Evolutionary conservation across 495 filamentous ascomycete genomes (phyloP), one percentile per base, ranked within the genome.

Genomic region (Evansstolkia leycettana): DNA sequence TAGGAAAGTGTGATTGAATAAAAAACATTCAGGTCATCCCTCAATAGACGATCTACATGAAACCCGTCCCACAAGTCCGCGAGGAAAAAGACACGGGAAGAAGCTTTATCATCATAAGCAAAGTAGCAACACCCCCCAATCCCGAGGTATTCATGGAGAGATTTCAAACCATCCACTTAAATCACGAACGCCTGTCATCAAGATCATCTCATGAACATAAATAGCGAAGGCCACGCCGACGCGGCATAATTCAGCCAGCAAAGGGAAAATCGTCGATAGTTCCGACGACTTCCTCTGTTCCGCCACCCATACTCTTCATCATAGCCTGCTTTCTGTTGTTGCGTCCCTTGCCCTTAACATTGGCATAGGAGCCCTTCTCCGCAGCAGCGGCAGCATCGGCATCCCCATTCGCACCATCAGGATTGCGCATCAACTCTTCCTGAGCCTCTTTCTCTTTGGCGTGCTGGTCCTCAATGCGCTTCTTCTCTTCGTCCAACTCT

Each of bases 401-500:
- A 15, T 61, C 61, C 20, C 51, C 49, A 15, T 39, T 33, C 0
- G 39, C 24, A 7, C 58, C 56, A 24, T 51, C 51, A 0, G 63
- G 61, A 33, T 66, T 67, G 23, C 57, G 68, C 35, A 71, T 47
- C 27, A 70, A 45, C 24, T 70, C 64, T 40, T 75, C 58, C 48
- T 72, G 65, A 46, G 69, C 55, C 60, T 65, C 33, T 52, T 67
- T 52, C 43, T 68, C 54, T 38, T 78, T 78, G 34, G 75, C 72
- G 37, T 82, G 75, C 45, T 82, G 74, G 23, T 75, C 72, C 39
- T 80, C 74, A 17, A 80, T 69, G 31, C 57, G 56, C 42, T 70
- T 68, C 44, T 78, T 74, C 46, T 86, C 81, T n/a, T 76, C 76
- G 31, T 84, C 70, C 35, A 93, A 73, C 46, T 73, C 71, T 43